phyloP scores from a whole-genome alignment of 108 stramenopile species.

The Conticribra weissflogii region DNA sequence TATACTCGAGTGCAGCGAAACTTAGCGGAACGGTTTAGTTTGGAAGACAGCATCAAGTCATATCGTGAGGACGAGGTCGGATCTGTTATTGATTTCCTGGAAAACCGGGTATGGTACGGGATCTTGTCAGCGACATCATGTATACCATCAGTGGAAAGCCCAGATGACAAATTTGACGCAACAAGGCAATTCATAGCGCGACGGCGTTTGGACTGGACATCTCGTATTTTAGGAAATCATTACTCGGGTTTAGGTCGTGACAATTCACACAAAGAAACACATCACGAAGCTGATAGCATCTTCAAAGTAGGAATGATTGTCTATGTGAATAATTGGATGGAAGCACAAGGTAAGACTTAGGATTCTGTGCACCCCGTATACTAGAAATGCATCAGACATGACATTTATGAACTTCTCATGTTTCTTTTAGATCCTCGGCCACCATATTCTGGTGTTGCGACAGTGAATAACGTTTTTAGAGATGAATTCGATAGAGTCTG shows the following conservation, averaged over 20 bases:
- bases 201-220: conserved; percentile 38
- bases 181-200: conserved; percentile 41
- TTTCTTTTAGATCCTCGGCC: too few species aligned
- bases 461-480: conserved; percentile 6
- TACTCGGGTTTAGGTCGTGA: conserved; percentile 1
- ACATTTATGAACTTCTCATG: too few species aligned
- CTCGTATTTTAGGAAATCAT: conserved; percentile 1
- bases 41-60: conserved; percentile 28
- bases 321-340: conserved; percentile 33
- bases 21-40: conserved; percentile 21
- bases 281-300: neutral
- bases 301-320: conserved; percentile 33
- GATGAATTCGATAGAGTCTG: conserved; percentile 8
- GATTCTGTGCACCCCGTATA: neutral
- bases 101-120: conserved; percentile 32
- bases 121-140: conserved; percentile 26
- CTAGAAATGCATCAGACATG: neutral
- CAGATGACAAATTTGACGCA: neutral
- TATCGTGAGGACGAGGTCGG: conserved; percentile 26
- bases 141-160: neutral
- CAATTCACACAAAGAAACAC: too few species aligned
- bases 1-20: conserved; percentile 28
- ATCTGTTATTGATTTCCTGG: conserved; percentile 21
- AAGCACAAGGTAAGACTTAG: neutral
- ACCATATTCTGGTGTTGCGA: conserved; percentile 20